phyloP scores from a whole-genome alignment of 2,329 filamentous ascomycete genomes.

The Trichoderma endophyticum region DNA sequence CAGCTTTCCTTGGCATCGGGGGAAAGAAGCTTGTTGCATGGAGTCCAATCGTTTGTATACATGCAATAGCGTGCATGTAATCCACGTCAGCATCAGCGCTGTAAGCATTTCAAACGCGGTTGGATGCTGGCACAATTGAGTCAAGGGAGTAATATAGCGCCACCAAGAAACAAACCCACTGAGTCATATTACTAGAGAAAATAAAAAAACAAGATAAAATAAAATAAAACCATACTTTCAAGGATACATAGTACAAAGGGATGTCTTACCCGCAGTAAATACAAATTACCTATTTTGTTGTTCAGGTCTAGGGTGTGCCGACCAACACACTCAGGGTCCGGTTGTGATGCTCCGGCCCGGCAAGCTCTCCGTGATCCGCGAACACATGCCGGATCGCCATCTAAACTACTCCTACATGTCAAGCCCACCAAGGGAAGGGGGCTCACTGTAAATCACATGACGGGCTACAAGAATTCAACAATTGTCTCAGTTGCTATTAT shows the following conservation, averaged over 20 bases:
- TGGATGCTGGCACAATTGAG: background rate
- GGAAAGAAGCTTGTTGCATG: background rate
- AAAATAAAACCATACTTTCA: background rate
- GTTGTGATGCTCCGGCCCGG: background rate
- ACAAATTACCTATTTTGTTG: background rate
- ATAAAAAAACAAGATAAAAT: background rate
- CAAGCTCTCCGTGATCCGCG: background rate
- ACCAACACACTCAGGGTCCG: background rate
- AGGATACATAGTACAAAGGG: background rate
- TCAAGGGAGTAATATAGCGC: background rate
- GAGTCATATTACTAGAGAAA: background rate
- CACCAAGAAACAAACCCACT: background rate
- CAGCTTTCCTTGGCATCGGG: background rate
- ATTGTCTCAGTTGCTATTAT: background rate
- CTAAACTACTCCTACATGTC: background rate
- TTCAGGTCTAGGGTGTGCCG: background rate
- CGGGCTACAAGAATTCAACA: background rate
- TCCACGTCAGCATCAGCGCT: background rate
- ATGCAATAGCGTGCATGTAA: background rate
- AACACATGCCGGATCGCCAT: background rate
- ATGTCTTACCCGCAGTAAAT: background rate
- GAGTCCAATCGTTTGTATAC: background rate
- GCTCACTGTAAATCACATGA: background rate
- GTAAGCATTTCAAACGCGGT: background rate
- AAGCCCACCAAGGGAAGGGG: background rate